phyloP scores from a whole-genome alignment of 768 basidiomycete species.

The Lactarius quietus region DNA sequence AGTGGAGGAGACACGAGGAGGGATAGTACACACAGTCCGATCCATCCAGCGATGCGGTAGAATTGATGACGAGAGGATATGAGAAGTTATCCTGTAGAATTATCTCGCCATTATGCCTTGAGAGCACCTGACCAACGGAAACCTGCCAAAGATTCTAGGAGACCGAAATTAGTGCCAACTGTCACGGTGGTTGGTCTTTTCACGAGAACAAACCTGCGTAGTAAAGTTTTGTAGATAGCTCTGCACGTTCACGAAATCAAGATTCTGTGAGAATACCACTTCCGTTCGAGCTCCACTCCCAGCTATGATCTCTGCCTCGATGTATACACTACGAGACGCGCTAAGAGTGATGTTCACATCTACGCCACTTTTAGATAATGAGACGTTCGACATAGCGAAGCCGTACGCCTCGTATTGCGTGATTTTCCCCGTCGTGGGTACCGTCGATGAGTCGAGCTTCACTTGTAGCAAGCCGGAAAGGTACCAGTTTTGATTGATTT shows the following conservation, averaged over 20 bases:
- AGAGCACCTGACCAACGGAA: constrained; percentile 44
- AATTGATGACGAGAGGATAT: constrained; percentile 40
- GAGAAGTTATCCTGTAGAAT: constrained; percentile 48
- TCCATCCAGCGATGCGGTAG: constrained; percentile 35
- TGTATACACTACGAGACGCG: constrained; percentile 53
- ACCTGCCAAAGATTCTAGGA: constrained; percentile 43
- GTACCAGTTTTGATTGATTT: constrained; percentile 74
- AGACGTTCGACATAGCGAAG: constrained; percentile 50
- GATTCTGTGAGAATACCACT: constrained; percentile 59
- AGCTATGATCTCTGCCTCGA: constrained; percentile 57
- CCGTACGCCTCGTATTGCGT: constrained; percentile 52
- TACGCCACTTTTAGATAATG: constrained; percentile 41
- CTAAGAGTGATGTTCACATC: constrained; percentile 39
- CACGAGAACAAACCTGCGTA: constrained; percentile 35
- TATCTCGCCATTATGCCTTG: constrained; percentile 46
- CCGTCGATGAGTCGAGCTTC: constrained; percentile 56
- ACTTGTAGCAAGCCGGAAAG: constrained; percentile 69
- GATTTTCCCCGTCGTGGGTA: constrained; percentile 67
- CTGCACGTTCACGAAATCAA: constrained; percentile 61
- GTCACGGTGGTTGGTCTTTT: neutral
- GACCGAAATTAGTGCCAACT: neutral
- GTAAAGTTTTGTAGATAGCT: constrained; percentile 47
- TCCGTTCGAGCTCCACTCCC: constrained; percentile 56
- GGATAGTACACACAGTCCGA: constrained; percentile 31
- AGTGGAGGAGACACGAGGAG: neutral